These are phyloP conservation scores for Neonectria magnoliae DNA, from an alignment of 2,329 filamentous ascomycete genomes.

Conservation along the genomic window DNA sequence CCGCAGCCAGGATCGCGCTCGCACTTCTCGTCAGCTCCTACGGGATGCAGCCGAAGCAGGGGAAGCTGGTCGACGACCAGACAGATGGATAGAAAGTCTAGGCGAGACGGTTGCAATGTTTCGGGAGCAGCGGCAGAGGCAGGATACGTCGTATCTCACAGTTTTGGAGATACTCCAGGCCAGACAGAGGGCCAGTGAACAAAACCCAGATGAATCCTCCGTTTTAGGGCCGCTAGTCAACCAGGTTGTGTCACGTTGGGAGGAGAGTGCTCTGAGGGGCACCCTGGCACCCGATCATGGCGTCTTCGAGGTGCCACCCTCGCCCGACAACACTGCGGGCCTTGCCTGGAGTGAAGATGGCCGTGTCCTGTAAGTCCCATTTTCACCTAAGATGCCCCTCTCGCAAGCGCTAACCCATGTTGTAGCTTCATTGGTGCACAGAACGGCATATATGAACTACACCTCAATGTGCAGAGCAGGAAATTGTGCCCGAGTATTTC, in stretches of 20 bases:
- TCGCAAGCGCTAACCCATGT: slow-evolving; percentile 30
- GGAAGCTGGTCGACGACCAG: slow-evolving; percentile 37
- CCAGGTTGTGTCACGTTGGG: slow-evolving; percentile 50
- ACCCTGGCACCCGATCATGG: slow-evolving; percentile 50
- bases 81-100: slow-evolving; percentile 48
- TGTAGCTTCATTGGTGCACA: slow-evolving; percentile 71
- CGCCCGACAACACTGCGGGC: slow-evolving; percentile 68
- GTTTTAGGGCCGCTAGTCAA: slow-evolving; percentile 51
- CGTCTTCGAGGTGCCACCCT: slow-evolving; percentile 56
- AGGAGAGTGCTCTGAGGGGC: slow-evolving; percentile 49
- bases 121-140: slow-evolving; percentile 49
- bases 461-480: slow-evolving; percentile 70
- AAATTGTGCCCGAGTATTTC: slow-evolving; percentile 67
- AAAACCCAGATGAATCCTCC: slow-evolving; percentile 50
- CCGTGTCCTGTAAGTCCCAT: slow-evolving; percentile 61
- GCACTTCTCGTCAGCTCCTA: slow-evolving; percentile 47
- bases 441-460: slow-evolving; percentile 80
- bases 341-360: slow-evolving; percentile 72
- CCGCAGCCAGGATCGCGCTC: slow-evolving; percentile 48
- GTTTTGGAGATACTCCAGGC: slow-evolving; percentile 52
- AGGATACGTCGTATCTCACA: slow-evolving; percentile 50
- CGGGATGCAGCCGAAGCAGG: slow-evolving; percentile 42
- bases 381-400: too few relatives aligned
- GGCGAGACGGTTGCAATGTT: slow-evolving; percentile 50
- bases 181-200: slow-evolving; percentile 46